Conservation (phyloP, 306 rosid species). For the Sphenostylis stenocarpa region DNA sequence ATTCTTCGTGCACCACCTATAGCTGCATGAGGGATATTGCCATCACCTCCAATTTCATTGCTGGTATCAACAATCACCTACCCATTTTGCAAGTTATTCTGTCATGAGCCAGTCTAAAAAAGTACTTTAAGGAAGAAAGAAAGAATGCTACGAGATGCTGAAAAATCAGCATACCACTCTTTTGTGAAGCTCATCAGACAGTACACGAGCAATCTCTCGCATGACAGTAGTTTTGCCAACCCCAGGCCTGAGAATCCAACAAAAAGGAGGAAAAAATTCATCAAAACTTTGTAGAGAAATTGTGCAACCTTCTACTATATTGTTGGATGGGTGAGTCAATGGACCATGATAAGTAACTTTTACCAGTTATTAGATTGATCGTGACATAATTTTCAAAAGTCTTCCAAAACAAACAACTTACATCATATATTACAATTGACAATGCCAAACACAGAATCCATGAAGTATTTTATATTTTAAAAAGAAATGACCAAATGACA, state of each 20-base stretch:
- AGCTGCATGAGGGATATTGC: slow-evolving; percentile 73
- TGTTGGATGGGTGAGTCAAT: not conserved
- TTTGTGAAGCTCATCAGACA: slow-evolving; percentile 65
- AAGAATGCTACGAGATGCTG: not conserved
- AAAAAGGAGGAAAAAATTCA: not conserved
- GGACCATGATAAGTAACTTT: not conserved
- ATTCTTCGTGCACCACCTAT: slow-evolving; percentile 71
- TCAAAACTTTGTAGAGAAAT: slow-evolving; percentile 1
- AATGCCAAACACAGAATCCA: slow-evolving; percentile 12
- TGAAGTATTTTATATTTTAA: not conserved
- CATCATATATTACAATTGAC: slow-evolving; percentile 3
- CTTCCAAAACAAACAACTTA: not conserved
- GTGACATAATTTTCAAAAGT: not conserved
- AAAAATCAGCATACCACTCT: slow-evolving; percentile 60
- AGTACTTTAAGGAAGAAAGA: not conserved
- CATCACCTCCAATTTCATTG: slow-evolving; percentile 77
- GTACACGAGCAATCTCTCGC: slow-evolving; percentile 67
- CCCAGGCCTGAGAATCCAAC: slow-evolving; percentile 58
- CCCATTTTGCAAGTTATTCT: slow-evolving; percentile 29
- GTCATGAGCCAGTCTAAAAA: slow-evolving; percentile 14
- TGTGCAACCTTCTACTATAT: not conserved
- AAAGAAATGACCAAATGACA: not conserved
- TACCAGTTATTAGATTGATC: slow-evolving; percentile 4
- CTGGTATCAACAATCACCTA: slow-evolving; percentile 75
- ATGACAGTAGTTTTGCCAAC: slow-evolving; percentile 76